Evolutionary conservation across 129 eudicot species (phyloP), one percentile per base, ranked within the genome.

Genomic region (Arctium lappa): DNA sequence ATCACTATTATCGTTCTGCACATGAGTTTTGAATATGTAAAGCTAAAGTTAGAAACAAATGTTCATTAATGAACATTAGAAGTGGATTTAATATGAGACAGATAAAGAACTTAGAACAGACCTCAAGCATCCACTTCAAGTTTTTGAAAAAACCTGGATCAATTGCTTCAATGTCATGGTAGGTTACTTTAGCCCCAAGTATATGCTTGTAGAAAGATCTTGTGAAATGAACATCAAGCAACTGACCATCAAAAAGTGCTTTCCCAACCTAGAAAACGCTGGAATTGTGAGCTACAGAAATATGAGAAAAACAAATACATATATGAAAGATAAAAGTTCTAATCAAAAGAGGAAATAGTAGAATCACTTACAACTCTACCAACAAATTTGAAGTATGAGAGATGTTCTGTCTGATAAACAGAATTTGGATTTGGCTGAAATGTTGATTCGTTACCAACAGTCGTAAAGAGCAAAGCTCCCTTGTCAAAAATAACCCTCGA

Each of bases 71-170:
- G 44, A 36, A 36, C 16, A 69, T 6, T 44, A 69, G 68, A 60
- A 60, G 27, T 27, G 29, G 29, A 4, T 60, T 60, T 60, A 13
- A 16, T 53, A 53, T 4, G 27, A 53, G 22, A 15, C 1, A 3
- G 65, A 53, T 10, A 48, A 5, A 38, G 56, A 27, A 63, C 33
- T 34, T 48, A 74, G 12, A 73, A 79, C 88, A 72, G 0, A 96
- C 99, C 99, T 96, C 98, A 84, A 96, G 99, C 95, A 93, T 84
- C 99, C 99, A 96, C 86, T 93, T 93, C 86, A 96, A 83, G 83
- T 93, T 96, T 89, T 93, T 96, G 85, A 91, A 96, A 86, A 93
- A 96, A 86, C 89, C 96, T 7, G 99, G 99, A 68, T 92, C 94
- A 46, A 92, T 90, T 18, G 97, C 97, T 84, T 92, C 97, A 48